Evolutionary conservation across 441 rosid species (phyloP).

Genomic region (Populus tomentosa): DNA sequence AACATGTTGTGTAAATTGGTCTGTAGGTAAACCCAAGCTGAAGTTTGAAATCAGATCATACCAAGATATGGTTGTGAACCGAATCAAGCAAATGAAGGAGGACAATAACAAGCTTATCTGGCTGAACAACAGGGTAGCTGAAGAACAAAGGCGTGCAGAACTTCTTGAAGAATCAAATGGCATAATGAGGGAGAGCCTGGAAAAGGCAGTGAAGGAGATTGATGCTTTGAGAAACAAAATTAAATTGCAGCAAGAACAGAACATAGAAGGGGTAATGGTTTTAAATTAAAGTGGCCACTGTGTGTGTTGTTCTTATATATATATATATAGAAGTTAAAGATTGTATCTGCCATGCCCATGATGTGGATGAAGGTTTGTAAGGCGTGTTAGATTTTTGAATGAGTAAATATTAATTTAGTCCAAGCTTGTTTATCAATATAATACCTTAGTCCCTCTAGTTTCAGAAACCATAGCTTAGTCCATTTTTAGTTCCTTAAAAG

Average conservation of each 20-base stretch:
- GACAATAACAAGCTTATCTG: conserved; percentile 55
- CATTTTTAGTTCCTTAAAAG: too few species aligned
- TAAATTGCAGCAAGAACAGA: conserved; percentile 50
- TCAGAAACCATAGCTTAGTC: too few species aligned
- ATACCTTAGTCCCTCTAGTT: too few species aligned
- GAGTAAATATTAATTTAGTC: not conserved
- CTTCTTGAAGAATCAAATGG: conserved; percentile 45
- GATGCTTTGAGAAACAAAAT: conserved; percentile 46
- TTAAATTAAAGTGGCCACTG: too few species aligned
- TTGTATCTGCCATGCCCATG: not conserved
- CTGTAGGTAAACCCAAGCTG: not conserved
- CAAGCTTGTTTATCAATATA: not conserved
- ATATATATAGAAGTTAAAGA: too few species aligned
- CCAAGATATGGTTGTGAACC: conserved; percentile 60
- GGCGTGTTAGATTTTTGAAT: not conserved
- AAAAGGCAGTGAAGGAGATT: conserved; percentile 41
- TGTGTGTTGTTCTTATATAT: too few species aligned
- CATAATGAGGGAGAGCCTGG: conserved; percentile 43
- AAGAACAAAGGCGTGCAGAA: conserved; percentile 30
- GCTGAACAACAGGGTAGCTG: conserved; percentile 37
- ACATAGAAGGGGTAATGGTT: conserved; percentile 53
- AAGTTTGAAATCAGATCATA: conserved; percentile 36
- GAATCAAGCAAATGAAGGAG: conserved; percentile 52
- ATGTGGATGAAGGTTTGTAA: not conserved
- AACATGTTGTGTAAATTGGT: not conserved